A percentile compares a stretch with the other conserved stretches of the same genome.
Conservation (phyloP, 768 basidiomycete genomes). For the Amyloporia xantha region DNA sequence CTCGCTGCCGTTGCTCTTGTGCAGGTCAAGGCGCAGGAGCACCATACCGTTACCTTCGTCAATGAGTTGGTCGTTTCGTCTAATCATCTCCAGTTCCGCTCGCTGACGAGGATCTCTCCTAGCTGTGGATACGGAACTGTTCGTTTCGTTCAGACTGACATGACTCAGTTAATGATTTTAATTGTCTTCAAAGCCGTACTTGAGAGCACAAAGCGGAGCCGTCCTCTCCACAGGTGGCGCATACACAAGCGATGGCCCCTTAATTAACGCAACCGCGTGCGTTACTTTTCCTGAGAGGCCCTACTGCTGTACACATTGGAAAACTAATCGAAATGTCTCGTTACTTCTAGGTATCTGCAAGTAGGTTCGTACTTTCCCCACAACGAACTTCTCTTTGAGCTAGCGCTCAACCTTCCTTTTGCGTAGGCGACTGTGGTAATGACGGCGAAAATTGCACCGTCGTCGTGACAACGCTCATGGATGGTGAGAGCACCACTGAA, state of each 20-base stretch:
- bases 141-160: not conserved
- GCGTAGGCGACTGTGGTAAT: conserved; percentile 29
- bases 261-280: conserved; percentile 32
- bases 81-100: not conserved
- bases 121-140: conserved; percentile 3
- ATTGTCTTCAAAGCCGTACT: not conserved
- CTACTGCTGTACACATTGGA: too few species aligned
- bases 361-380: conserved; percentile 27
- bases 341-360: conserved; percentile 33
- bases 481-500: conserved; percentile 37
- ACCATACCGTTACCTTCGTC: conserved; percentile 34
- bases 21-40: conserved; percentile 29
- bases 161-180: conserved; percentile 12
- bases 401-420: too few species aligned
- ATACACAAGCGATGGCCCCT: conserved; percentile 26
- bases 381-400: too few species aligned
- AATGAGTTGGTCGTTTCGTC: conserved; percentile 29
- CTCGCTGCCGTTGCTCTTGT: not conserved
- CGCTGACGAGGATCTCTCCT: not conserved
- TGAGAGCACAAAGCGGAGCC: conserved; percentile 13
- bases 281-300: too few species aligned
- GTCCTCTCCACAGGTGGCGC: conserved; percentile 28
- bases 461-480: conserved; percentile 37
- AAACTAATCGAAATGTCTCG: too few species aligned
- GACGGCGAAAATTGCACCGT: conserved; percentile 40